Evolutionary conservation across 352 stramenopile species (phyloP).

Genomic region (Globisporangium uncinulatum): DNA sequence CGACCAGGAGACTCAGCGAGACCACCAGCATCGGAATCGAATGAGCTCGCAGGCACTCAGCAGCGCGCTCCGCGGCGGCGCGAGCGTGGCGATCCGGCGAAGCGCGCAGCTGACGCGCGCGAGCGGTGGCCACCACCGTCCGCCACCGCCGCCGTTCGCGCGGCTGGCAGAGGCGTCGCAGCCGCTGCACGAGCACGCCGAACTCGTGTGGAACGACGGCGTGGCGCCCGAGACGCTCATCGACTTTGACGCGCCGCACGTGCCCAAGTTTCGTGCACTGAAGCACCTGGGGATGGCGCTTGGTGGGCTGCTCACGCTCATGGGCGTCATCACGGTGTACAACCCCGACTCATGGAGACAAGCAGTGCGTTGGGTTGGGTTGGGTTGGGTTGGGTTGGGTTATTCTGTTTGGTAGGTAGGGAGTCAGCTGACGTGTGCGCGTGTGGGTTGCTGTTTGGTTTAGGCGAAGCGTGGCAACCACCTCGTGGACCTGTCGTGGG

Average conservation of each 20-base stretch:
- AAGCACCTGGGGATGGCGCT: constrained; percentile 58
- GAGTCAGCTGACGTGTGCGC: constrained; percentile 3
- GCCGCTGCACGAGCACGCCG: constrained; percentile 67
- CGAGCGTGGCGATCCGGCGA: constrained; percentile 50
- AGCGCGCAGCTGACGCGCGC: constrained; percentile 42
- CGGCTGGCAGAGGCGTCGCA: constrained; percentile 56
- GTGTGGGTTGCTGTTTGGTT: constrained; percentile 3
- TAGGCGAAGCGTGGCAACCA: constrained; percentile 72
- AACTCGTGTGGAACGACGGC: constrained; percentile 86
- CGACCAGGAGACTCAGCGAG: no score
- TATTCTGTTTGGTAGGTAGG: no score
- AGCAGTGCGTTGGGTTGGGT: constrained; percentile 36
- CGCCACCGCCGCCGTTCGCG: constrained; percentile 73
- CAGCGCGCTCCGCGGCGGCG: constrained; percentile 50
- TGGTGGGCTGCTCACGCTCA: constrained; percentile 54
- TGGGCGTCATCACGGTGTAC: constrained; percentile 76
- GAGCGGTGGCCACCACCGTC: constrained; percentile 45
- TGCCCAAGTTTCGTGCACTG: constrained; percentile 71
- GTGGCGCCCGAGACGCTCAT: constrained; percentile 84
- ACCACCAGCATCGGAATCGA: no score
- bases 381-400: no score
- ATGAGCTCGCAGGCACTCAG: constrained; percentile 68
- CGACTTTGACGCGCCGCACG: constrained; percentile 85
- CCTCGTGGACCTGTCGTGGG: constrained; percentile 76
- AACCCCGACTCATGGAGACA: constrained; percentile 77